Base-by-base conservation (phyloP, 495 filamentous ascomycete genomes). In the Talaromyces borbonicus region DNA sequence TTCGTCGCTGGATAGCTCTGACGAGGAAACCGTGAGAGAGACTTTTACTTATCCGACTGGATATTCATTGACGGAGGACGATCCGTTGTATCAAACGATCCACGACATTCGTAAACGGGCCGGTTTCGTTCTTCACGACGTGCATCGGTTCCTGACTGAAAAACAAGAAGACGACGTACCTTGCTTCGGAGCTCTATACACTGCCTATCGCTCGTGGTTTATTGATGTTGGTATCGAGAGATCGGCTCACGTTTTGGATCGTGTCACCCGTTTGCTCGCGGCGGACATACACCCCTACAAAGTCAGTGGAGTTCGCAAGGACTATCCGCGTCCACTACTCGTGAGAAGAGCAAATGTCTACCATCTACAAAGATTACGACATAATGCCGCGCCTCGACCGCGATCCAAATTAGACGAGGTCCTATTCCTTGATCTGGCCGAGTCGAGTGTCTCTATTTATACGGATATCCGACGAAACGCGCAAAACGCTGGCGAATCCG, bases 141-240 rank as follows among this genome's bases (percentile, higher is more conserved):
- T 90, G 1, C 92, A 99, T 57, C 64, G 73, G 6, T 97, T 95
- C 69, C 62, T 99, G 45, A 81, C 73, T 8, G 69, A 79, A 35
- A 83, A 89, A 42, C 90, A 95, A 59, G 83, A 96, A 59, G 92
- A 99, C 58, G 92, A 97, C 56, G 92, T 99, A 8, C 76, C 85
- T 2, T 95, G 88, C 64, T 99, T 97, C 63, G 93, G 84, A 25
- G 78, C 89, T 19, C 60, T 99, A 8, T 99, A 96, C 60, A 86
- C 80, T 19, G 83, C 92, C 1, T 99, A 95, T 62, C 71, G 84
- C 12, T 88, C 83, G n/a, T 99, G 88, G 87, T 95, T 99, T 55
- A 84, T 93, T 6, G 92, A 99, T 53, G 88, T 97, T 36, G 93
- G 93, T 15, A 93, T 95, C 48, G 92, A 99, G 57, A 72, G 92